Conservation (phyloP, 2,329 filamentous ascomycete species). For the Diaporthe nobilis region DNA sequence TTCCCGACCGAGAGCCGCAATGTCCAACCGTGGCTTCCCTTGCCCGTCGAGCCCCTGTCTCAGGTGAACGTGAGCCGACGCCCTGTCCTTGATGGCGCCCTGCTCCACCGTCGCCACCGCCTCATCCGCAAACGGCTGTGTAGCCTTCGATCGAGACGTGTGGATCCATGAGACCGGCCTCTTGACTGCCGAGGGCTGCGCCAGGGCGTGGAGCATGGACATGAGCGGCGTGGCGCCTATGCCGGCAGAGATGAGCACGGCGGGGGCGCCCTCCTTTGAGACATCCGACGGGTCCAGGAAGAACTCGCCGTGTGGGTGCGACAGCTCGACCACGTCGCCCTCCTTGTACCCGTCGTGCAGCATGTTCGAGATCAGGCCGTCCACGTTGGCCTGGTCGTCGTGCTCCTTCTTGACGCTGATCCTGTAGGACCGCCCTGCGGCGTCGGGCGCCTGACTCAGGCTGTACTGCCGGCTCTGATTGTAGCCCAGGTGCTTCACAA, state of each 20-base stretch:
- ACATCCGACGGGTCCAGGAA: conserved; percentile 65
- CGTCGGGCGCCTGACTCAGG: conserved; percentile 70
- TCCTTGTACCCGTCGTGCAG: conserved; percentile 63
- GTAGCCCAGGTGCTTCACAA: conserved; percentile 73
- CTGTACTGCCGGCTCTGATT: conserved; percentile 83
- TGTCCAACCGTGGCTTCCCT: conserved; percentile 60
- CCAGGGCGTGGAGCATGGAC: conserved; percentile 73
- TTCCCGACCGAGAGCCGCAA: conserved; percentile 68
- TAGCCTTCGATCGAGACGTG: conserved; percentile 64
- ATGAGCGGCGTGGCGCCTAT: conserved; percentile 78
- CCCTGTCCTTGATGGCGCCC: conserved; percentile 60
- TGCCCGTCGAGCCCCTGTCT: conserved; percentile 69
- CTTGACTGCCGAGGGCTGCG: conserved; percentile 48
- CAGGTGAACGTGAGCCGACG: conserved; percentile 69
- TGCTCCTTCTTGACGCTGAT: conserved; percentile 80
- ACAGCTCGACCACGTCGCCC: conserved; percentile 68
- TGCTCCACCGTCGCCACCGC: conserved; percentile 61
- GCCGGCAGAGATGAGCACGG: conserved; percentile 77
- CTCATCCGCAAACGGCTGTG: conserved; percentile 66
- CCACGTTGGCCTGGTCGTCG: conserved; percentile 53
- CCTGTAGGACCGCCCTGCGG: conserved; percentile 73
- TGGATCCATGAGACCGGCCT: conserved; percentile 75
- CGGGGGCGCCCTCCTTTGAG: conserved; percentile 60
- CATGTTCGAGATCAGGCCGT: conserved; percentile 67
- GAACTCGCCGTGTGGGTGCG: conserved; percentile 73